Evolutionary conservation across 2,329 filamentous ascomycete genomes (phyloP), one percentile per base, ranked within the genome.

Genomic region (Fusarium sp.): DNA sequence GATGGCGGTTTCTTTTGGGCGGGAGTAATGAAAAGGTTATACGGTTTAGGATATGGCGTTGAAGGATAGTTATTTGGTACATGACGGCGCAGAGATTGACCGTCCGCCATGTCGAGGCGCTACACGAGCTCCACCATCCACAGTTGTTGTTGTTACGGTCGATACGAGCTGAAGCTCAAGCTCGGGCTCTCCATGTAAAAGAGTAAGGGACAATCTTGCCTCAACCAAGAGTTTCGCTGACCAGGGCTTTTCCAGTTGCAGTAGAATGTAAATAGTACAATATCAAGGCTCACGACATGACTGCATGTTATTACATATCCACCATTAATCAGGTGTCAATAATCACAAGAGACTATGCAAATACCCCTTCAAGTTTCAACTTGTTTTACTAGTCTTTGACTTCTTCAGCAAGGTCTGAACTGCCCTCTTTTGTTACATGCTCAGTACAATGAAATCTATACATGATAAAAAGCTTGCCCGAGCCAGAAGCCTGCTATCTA

Each of bases 351-450:
- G 15, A 15, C 10, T 11, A 37, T 14, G n/a, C 15, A 30, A 33
- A 64, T 64, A 20, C 14, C 50, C 57, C 40, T 61, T 43, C 63
- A 58, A 52, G 54, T 71, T 74, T 64, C 70, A 73, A 67, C 50
- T 63, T 61, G 64, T 71, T 72, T 35, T 37, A 68, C 66, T 69
- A 61, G 38, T 60, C 65, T 68, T 65, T 76, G 71, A 67, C 63
- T 57, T 57, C 54, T 74, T 65, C 63, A 45, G 68, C 60, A 75
- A 76, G 63, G 70, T 72, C 69, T 68, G 43, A 76, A 60, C 63
- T 58, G 17, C 45, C 59, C 63, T 78, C 30, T 77, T 74, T 65
- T 68, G 57, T 70, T 74, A 76, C 68, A 77, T 74, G 71, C 63
- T 67, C 63, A 63, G 65, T 71, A 73, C 56, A 74, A 77, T 69